Evolutionary conservation across 129 eudicot genomes (phyloP).

Genomic region (Daucus carota): DH1_v3.0 NC_030387.2:10054501-10055000

Average conservation of each 20-base stretch:
- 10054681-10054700: slow-evolving; percentile 93
- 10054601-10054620: slow-evolving; percentile 88
- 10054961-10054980: background rate
- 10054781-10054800: slow-evolving; percentile 98
- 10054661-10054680: slow-evolving; percentile 99
- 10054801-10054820: slow-evolving; percentile 98
- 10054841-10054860: slow-evolving; percentile 47
- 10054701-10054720: slow-evolving; percentile 91
- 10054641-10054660: slow-evolving; percentile 83
- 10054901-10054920: too few relatives aligned
- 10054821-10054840: slow-evolving; percentile 89
- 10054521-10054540: slow-evolving; percentile 91
- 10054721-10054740: slow-evolving; percentile 76
- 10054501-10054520: slow-evolving; percentile 72
- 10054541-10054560: slow-evolving; percentile 89
- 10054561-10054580: slow-evolving; percentile 83
- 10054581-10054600: slow-evolving; percentile 84
- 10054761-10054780: slow-evolving; percentile 98
- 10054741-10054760: slow-evolving; percentile 96
- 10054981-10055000: slow-evolving; percentile 70
- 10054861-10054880: background rate
- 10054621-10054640: slow-evolving; percentile 90
- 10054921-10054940: too few relatives aligned
- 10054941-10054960: background rate
- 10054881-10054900: too few relatives aligned